Evolutionary conservation across 768 basidiomycete genomes (phyloP).

Genomic region (Boletales sp.): DNA sequence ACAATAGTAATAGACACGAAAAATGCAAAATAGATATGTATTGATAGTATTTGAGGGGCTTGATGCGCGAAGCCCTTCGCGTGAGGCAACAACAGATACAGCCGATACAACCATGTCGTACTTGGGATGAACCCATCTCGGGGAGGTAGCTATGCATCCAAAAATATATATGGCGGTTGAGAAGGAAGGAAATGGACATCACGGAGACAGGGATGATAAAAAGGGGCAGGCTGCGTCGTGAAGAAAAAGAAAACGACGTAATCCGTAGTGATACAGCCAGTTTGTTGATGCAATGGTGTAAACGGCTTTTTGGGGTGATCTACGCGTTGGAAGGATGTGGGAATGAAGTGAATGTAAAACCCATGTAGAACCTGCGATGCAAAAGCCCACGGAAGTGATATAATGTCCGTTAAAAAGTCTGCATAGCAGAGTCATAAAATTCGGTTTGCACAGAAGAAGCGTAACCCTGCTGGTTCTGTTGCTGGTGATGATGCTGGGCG

Average conservation of each 20-base stretch:
- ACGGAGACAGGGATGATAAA: not conserved
- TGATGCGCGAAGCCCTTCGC: constrained; percentile 51
- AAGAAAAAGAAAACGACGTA: constrained; percentile 5
- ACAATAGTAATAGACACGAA: not conserved
- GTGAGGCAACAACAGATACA: constrained; percentile 26
- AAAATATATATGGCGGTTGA: constrained; percentile 30
- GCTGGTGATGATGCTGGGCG: constrained; percentile 20
- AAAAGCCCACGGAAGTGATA: not conserved
- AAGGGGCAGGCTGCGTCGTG: not conserved
- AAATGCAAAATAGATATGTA: constrained; percentile 13
- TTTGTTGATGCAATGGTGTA: not conserved
- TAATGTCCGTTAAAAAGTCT: constrained; percentile 24
- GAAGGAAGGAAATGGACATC: constrained; percentile 7
- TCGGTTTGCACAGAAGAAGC: constrained; percentile 20
- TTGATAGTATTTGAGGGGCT: constrained; percentile 38
- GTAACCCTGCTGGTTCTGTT: constrained; percentile 19
- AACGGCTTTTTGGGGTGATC: constrained; percentile 14
- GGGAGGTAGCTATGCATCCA: constrained; percentile 21
- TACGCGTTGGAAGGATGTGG: constrained; percentile 11
- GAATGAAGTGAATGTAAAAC: not conserved
- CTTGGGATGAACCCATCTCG: constrained; percentile 5
- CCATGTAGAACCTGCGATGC: constrained; percentile 3
- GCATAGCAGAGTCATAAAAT: constrained; percentile 36
- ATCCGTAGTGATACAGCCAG: constrained; percentile 18
- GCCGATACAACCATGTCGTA: constrained; percentile 21